Conservation (phyloP, 2,329 filamentous ascomycete genomes). For the Colletotrichum theobromicola region DNA sequence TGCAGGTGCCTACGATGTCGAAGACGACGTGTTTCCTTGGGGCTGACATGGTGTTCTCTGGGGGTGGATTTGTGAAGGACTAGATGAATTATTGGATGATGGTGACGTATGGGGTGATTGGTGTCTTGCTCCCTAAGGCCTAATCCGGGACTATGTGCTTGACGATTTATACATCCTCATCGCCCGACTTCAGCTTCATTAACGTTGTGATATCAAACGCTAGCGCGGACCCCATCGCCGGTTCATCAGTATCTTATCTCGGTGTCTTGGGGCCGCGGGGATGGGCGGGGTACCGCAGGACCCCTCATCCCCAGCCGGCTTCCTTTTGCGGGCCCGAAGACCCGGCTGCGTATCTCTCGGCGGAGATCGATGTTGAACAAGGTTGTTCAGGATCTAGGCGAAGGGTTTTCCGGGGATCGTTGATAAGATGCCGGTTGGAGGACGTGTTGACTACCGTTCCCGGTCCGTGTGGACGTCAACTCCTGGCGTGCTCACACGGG, state of each 20-base stretch:
- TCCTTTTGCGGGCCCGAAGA: background rate
- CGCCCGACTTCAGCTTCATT: background rate
- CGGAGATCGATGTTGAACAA: background rate
- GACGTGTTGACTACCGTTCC: background rate
- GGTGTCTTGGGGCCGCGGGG: background rate
- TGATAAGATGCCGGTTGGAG: background rate
- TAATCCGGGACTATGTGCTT: background rate
- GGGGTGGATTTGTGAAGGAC: background rate
- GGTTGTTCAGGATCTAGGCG: background rate
- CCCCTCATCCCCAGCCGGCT: background rate
- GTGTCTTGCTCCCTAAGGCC: background rate
- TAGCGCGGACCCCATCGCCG: background rate
- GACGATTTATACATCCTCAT: background rate
- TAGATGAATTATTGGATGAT: background rate
- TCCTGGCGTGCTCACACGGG: background rate
- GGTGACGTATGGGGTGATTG: background rate
- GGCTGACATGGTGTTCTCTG: background rate
- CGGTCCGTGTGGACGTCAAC: background rate
- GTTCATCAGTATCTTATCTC: background rate
- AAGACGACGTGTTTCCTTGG: constrained; percentile 50
- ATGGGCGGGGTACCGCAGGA: background rate
- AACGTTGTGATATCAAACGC: background rate
- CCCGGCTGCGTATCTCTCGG: background rate
- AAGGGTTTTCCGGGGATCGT: background rate
- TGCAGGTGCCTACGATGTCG: constrained; percentile 58